These are phyloP conservation scores for Papilionanthe hybrid DNA, from an alignment of 116 monocot genomes.

Conservation along the genomic window DNA sequence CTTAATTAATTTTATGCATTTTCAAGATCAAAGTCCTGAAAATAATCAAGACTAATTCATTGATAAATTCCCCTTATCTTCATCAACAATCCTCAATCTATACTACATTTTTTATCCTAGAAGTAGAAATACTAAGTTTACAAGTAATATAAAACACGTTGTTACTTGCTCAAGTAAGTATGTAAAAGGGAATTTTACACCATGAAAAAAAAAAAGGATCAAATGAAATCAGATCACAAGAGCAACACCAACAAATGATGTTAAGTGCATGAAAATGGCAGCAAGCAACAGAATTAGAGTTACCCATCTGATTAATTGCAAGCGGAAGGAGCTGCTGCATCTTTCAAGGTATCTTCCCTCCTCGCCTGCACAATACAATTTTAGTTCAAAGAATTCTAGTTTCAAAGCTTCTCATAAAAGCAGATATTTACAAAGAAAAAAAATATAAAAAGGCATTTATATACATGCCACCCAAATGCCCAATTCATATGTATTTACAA, in stretches of 20 bases:
- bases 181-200: too few species aligned
- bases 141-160: too few species aligned
- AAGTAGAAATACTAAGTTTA: too few species aligned
- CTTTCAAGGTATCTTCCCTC: conserved; percentile 2
- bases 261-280: background rate
- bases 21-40: background rate
- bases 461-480: too few species aligned
- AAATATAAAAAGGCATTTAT: background rate
- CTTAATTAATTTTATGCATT: background rate
- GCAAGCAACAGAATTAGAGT: background rate
- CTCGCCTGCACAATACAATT: conserved; percentile 1
- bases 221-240: background rate
- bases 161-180: too few species aligned
- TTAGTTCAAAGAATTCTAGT: background rate
- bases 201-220: background rate
- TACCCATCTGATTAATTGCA: background rate
- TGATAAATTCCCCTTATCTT: background rate
- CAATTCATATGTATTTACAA: too few species aligned
- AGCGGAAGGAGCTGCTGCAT: background rate
- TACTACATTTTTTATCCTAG: background rate
- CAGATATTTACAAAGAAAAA: background rate
- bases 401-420: background rate
- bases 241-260: background rate
- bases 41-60: background rate
- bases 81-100: background rate